Evolutionary conservation across 345 rosid genomes (phyloP).

Genomic region (Populus davidiana): DNA sequence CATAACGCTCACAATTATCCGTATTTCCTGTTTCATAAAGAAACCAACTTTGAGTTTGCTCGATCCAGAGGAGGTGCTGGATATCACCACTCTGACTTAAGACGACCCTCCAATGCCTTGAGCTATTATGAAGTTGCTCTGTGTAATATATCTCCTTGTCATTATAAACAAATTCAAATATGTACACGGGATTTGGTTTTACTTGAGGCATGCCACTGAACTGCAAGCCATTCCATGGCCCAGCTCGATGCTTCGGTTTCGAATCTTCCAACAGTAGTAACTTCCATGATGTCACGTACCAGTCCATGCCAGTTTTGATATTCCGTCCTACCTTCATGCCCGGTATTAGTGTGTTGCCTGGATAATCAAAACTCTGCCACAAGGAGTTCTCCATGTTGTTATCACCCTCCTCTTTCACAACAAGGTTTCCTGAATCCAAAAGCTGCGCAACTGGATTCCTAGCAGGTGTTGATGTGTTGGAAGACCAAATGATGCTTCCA

Average conservation of each 20-base stretch:
- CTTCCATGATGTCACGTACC: constrained; percentile 39
- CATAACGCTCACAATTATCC: no score
- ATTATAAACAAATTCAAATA: background rate
- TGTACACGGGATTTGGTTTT: background rate
- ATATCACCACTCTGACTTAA: background rate
- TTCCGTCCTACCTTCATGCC: background rate
- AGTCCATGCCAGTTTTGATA: background rate
- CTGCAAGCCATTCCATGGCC: constrained; percentile 35
- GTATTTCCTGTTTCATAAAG: no score
- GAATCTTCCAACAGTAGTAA: constrained; percentile 9
- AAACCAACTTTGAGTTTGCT: background rate
- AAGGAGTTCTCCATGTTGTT: no score
- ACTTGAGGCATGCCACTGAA: constrained; percentile 11
- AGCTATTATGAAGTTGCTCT: background rate
- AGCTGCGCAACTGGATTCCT: background rate
- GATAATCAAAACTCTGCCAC: background rate
- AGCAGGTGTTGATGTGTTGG: background rate
- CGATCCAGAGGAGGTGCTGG: background rate
- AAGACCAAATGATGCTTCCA: no score
- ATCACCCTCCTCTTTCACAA: background rate
- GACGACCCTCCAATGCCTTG: background rate
- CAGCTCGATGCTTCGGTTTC: constrained; percentile 7
- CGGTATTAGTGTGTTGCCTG: background rate
- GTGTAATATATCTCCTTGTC: background rate
- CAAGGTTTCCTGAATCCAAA: background rate